Evolutionary conservation across 2,329 filamentous ascomycete species (phyloP).

Genomic region (Coniochaeta ligniaria): DNA sequence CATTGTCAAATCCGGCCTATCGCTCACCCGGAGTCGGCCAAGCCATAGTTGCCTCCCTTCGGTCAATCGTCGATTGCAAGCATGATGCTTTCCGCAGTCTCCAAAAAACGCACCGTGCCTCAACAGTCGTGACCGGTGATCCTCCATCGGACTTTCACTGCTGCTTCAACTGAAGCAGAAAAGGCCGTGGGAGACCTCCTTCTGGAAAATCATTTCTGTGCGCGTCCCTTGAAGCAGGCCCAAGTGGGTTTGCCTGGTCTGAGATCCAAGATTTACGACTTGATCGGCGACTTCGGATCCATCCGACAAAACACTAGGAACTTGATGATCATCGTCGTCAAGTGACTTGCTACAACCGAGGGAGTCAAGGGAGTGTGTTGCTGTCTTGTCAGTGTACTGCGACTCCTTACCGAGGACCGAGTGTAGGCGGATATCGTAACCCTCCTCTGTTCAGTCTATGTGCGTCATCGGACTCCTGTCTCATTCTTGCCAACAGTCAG

Average conservation of each 20-base stretch:
- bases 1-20: neutral
- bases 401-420: neutral
- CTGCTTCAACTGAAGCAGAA: neutral
- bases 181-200: neutral
- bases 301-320: neutral
- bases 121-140: neutral
- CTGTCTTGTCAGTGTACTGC: neutral
- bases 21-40: neutral
- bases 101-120: neutral
- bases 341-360: neutral
- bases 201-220: neutral
- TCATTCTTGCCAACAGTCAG: neutral
- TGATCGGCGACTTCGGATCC: neutral
- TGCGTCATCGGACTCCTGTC: neutral
- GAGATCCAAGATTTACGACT: neutral
- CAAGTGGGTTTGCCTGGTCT: neutral
- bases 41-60: neutral
- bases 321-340: neutral
- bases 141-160: neutral
- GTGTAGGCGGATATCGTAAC: neutral
- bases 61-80: neutral
- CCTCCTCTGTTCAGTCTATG: neutral
- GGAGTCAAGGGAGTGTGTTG: neutral
- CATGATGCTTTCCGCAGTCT: neutral
- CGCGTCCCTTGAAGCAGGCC: neutral